Conservation (phyloP, 129 eudicot genomes). For the sunflower (Helianthus annuus) region DNA sequence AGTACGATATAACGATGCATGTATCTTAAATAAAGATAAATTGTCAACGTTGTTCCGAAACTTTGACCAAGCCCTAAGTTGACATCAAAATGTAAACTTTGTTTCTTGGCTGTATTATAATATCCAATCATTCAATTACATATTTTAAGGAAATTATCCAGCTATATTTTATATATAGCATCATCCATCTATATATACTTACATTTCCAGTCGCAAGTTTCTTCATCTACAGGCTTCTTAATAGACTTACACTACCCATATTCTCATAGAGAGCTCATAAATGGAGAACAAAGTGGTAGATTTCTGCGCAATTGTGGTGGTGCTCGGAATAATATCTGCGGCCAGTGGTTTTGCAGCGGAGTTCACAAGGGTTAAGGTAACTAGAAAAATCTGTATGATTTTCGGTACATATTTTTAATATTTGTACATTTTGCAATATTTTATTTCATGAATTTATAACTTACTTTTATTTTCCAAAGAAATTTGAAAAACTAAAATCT, state of each 20-base stretch:
- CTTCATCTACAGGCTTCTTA: conserved; percentile 27
- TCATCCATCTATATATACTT: conserved; percentile 24
- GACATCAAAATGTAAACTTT: neutral
- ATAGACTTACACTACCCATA: conserved; percentile 11
- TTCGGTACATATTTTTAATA: too few relatives aligned
- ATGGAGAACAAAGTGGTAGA: conserved; percentile 23
- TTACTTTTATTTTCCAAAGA: too few relatives aligned
- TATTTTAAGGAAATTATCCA: neutral
- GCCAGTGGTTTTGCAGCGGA: conserved; percentile 35
- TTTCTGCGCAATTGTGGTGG: conserved; percentile 15
- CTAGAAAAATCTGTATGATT: neutral
- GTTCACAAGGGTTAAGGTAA: conserved; percentile 32
- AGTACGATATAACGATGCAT: neutral
- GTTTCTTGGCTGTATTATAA: too few relatives aligned
- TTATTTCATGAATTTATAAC: too few relatives aligned
- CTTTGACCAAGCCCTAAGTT: neutral
- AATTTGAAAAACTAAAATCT: too few relatives aligned
- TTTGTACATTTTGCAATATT: too few relatives aligned
- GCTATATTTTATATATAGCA: neutral
- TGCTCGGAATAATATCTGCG: conserved; percentile 33
- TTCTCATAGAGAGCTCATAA: neutral
- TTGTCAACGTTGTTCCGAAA: neutral
- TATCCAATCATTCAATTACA: neutral
- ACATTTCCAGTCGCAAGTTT: conserved; percentile 11
- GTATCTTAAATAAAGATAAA: neutral